Base-by-base conservation (phyloP, 176 grass and related monocot genomes). In the Tuctoria greenei region DNA sequence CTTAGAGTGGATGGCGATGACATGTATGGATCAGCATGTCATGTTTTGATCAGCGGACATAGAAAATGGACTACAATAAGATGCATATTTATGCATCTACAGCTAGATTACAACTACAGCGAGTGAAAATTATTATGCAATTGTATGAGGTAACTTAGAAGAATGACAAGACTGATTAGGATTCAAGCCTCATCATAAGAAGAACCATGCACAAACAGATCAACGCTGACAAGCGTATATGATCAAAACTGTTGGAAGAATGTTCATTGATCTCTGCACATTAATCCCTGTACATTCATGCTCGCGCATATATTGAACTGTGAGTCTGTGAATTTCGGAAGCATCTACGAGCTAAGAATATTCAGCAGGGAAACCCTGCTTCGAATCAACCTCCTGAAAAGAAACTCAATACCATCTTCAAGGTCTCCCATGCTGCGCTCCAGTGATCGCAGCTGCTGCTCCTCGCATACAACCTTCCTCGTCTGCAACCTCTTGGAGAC, bases 371-470 rank as follows among this genome's bases (percentile, higher is more conserved):
- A 72, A 31, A 87, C 88, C 63, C 81, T 84, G 49, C 49, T 64
- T 21, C 84, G 84, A 69, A 91, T 87, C 66, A 90, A 27, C 40
- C 31, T 74, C 81, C 66, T 74, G 72, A 88, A 82, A 3, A 85
- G 47, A 40, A 66, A 26, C 59, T 69, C 78, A 4, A 69, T 43
- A 39, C 51, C 40, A 14, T 36, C 68, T 79, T 70, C 81, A 68
- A 88, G 85, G 21, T 61, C 47, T 4, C 50, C 85, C 34, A 91
- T 71, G 46, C 43, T 80, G 55, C n/a, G 6, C 36, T 88, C 86
- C 1, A 88, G 42, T n/a, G 15, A 67, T 41, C 68, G 82, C 75
- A 92, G 50, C 47, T 92, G 83, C 31, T 63, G 27, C 76, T 74
- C 86, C n/a, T 72, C 65, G 18, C 70, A 83, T 5, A 70, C 38